A percentile compares a stretch with the other conserved stretches of the same genome.
Evolutionary conservation across 2,329 filamentous ascomycete species (phyloP).

Genomic region (Eurotiales sp.): DNA sequence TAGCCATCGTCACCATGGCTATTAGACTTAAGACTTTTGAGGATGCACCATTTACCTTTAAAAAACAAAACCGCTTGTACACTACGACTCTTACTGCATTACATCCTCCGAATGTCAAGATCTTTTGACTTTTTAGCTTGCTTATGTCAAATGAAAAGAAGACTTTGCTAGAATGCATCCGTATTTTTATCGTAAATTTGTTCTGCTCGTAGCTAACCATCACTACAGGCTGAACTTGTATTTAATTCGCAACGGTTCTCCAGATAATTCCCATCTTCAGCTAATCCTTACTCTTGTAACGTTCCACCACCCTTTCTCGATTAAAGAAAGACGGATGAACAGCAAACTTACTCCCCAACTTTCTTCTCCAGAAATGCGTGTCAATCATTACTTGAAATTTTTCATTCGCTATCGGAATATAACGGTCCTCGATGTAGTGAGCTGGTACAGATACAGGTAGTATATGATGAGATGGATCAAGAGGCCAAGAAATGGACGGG

Average conservation of each 20-base stretch:
- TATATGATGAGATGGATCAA: slow-evolving; percentile 5
- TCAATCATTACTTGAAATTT: slow-evolving; percentile 16
- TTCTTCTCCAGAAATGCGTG: slow-evolving; percentile 29
- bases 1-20: slow-evolving; percentile 6
- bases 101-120: too few relatives aligned
- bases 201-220: too few relatives aligned
- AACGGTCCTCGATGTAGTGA: slow-evolving; percentile 37
- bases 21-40: not conserved
- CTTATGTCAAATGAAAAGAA: too few relatives aligned
- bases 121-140: too few relatives aligned
- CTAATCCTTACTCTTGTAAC: too few relatives aligned
- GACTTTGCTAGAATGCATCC: not conserved
- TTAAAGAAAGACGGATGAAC: too few relatives aligned
- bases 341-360: too few relatives aligned
- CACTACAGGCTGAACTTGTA: too few relatives aligned
- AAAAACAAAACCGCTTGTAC: not conserved
- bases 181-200: too few relatives aligned
- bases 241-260: too few relatives aligned
- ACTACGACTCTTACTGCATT: not conserved
- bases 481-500: not conserved
- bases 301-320: too few relatives aligned
- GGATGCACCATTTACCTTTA: not conserved
- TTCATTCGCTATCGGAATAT: slow-evolving; percentile 30
- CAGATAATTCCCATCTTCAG: too few relatives aligned
- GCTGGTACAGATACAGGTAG: slow-evolving; percentile 9